Conservation (phyloP, 2,329 filamentous ascomycete genomes). For the Phoma herbarum region DNA sequence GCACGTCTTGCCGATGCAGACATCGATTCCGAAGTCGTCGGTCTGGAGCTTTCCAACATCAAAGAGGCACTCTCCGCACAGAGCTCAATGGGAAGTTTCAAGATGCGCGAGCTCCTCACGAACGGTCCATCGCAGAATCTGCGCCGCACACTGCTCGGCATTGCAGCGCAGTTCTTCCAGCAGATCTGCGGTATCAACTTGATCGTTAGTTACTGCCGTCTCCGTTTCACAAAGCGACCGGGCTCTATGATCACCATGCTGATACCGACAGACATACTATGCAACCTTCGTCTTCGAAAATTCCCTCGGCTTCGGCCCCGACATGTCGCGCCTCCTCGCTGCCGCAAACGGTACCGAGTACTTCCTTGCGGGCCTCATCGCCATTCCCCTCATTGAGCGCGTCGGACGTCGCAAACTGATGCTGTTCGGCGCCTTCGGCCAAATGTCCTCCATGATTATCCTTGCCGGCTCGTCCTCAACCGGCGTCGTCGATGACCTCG, state of each 20-base stretch:
- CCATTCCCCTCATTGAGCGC: conserved; percentile 51
- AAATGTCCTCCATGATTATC: conserved; percentile 46
- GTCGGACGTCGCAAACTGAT: conserved; percentile 50
- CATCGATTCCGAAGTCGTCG: conserved; percentile 47
- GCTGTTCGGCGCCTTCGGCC: conserved; percentile 49
- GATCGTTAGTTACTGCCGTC: conserved; percentile 25
- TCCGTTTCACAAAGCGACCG: too few species aligned
- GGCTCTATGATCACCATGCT: neutral
- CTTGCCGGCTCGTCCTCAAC: conserved; percentile 42
- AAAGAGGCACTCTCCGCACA: conserved; percentile 47
- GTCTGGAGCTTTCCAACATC: conserved; percentile 45
- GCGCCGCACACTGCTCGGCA: conserved; percentile 54
- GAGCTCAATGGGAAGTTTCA: conserved; percentile 61
- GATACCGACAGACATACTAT: conserved; percentile 48
- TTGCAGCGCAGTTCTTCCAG: conserved; percentile 57
- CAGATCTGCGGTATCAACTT: conserved; percentile 52
- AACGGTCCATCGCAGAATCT: conserved; percentile 53
- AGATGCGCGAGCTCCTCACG: conserved; percentile 50
- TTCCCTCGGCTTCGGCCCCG: conserved; percentile 49
- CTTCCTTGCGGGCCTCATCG: conserved; percentile 53
- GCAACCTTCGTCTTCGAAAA: conserved; percentile 54
- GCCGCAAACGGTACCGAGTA: conserved; percentile 54
- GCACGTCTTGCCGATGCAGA: conserved; percentile 49
- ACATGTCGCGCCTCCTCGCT: conserved; percentile 48
- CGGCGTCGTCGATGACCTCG: conserved; percentile 35